These are phyloP conservation scores for Populus alba DNA, from an alignment of 345 rosid species.

Conservation along the genomic window DNA sequence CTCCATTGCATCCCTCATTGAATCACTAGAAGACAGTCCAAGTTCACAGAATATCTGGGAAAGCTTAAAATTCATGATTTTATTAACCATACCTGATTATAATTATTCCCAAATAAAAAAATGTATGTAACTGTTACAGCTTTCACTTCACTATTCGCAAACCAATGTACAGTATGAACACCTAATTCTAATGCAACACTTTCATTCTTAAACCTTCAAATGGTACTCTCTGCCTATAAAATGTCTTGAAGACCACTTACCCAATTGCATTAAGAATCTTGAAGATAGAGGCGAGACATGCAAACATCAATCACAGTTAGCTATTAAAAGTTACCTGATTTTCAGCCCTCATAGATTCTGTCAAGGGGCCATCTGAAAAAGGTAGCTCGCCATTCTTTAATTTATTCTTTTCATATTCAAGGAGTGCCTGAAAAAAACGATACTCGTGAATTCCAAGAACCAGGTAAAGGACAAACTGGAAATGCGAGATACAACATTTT, in stretches of 20 bases:
- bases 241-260: no score
- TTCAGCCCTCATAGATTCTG: conserved; percentile 25
- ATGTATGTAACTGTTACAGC: no score
- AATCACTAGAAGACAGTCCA: background rate
- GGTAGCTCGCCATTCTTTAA: conserved; percentile 30
- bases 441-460: background rate
- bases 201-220: no score
- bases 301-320: background rate
- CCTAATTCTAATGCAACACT: no score
- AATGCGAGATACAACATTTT: background rate
- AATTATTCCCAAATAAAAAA: no score
- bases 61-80: background rate
- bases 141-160: no score
- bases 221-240: no score
- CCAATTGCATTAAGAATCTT: background rate
- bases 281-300: background rate
- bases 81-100: no score
- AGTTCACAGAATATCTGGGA: background rate
- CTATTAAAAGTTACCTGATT: conserved; percentile 21
- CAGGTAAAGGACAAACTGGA: background rate
- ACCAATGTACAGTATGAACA: no score
- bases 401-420: conserved; percentile 36
- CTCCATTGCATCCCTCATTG: background rate
- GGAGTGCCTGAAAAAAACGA: conserved; percentile 25
- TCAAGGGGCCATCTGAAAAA: conserved; percentile 21